A percentile compares a stretch with the other conserved stretches of the same genome.
Conservation (phyloP, 371 early-diverging fungal species). For the Mucor ambiguus region DNA sequence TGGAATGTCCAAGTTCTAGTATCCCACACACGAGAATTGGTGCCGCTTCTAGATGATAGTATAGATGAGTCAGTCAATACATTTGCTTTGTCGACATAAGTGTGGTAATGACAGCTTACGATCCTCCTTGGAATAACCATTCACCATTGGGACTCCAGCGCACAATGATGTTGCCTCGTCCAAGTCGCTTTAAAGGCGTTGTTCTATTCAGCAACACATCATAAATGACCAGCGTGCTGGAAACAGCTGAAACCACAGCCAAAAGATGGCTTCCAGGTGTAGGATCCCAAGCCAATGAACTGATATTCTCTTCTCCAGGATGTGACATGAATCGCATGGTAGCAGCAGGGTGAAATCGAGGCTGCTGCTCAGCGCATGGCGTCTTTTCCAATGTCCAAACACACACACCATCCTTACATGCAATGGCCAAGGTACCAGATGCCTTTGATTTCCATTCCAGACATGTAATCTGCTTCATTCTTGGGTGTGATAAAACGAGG, state of each 20-base stretch:
- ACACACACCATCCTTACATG: slow-evolving; percentile 55
- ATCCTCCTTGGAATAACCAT: slow-evolving; percentile 43
- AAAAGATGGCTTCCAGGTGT: slow-evolving; percentile 44
- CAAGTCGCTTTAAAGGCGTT: slow-evolving; percentile 36
- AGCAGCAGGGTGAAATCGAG: slow-evolving; percentile 20
- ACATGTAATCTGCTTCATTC: slow-evolving; percentile 54
- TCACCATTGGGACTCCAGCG: slow-evolving; percentile 52
- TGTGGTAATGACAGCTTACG: slow-evolving; percentile 20
- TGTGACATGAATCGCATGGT: slow-evolving; percentile 36
- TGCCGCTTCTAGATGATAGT: slow-evolving; percentile 16
- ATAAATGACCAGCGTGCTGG: slow-evolving; percentile 35
- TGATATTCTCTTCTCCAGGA: slow-evolving; percentile 34
- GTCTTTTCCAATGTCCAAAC: slow-evolving; percentile 47
- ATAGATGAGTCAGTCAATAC: not conserved
- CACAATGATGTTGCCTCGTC: slow-evolving; percentile 38
- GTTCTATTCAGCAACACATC: slow-evolving; percentile 34
- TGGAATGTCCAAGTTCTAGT: slow-evolving; percentile 40
- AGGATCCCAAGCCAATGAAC: slow-evolving; percentile 52
- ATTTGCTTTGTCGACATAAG: too few relatives aligned
- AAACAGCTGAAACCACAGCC: slow-evolving; percentile 32
- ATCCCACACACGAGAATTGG: slow-evolving; percentile 46
- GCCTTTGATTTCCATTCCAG: slow-evolving; percentile 58
- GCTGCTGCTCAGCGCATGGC: not conserved
- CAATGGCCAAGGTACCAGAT: slow-evolving; percentile 56
- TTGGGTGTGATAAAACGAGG: slow-evolving; percentile 41